Percentiles rank a stretch among this genome's conserved stretches.
Evolutionary conservation across 2,329 filamentous ascomycete species (phyloP).

Genomic region (Aspergillus bombycis): DNA sequence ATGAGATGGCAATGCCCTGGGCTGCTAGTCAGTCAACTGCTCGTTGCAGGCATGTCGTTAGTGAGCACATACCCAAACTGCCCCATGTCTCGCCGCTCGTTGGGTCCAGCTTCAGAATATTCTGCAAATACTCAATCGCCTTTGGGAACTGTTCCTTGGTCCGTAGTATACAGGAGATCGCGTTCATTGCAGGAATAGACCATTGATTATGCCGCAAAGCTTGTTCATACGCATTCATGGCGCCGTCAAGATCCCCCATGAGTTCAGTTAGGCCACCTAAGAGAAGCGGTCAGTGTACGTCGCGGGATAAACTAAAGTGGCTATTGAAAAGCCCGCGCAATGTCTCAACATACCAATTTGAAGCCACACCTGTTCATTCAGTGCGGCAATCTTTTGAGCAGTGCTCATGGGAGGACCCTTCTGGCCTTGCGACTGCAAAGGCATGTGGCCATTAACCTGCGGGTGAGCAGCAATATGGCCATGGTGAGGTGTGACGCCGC

Average conservation of each 20-base stretch:
- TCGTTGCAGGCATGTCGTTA: background rate
- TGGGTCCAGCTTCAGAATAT: conserved; percentile 84
- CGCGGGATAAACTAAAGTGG: background rate
- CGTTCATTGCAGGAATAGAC: conserved; percentile 89
- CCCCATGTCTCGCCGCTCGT: conserved; percentile 96
- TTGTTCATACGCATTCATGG: conserved; percentile 86
- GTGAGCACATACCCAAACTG: conserved; percentile 70
- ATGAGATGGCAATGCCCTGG: conserved; percentile 96
- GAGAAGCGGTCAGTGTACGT: conserved; percentile 19
- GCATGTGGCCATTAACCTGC: conserved; percentile 58
- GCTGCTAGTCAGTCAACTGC: conserved; percentile 17
- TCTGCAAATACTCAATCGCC: conserved; percentile 89
- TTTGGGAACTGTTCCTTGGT: conserved; percentile 92
- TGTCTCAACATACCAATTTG: conserved; percentile 73
- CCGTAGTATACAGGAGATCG: conserved; percentile 87
- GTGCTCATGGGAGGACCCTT: conserved; percentile 64
- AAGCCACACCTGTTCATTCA: conserved; percentile 90
- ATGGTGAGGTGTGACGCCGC: conserved; percentile 69
- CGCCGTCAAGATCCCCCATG: conserved; percentile 85
- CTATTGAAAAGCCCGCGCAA: background rate
- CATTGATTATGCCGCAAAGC: conserved; percentile 84
- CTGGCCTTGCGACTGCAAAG: conserved; percentile 54
- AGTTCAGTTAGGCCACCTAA: conserved; percentile 83
- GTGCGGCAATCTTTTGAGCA: conserved; percentile 72
- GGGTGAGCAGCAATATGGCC: conserved; percentile 37